A percentile compares a stretch with the other conserved stretches of the same genome.
These are phyloP conservation scores for Sarcocystis neurona DNA, from an alignment of 169 alveolate species.

Conservation along the genomic window DNA sequence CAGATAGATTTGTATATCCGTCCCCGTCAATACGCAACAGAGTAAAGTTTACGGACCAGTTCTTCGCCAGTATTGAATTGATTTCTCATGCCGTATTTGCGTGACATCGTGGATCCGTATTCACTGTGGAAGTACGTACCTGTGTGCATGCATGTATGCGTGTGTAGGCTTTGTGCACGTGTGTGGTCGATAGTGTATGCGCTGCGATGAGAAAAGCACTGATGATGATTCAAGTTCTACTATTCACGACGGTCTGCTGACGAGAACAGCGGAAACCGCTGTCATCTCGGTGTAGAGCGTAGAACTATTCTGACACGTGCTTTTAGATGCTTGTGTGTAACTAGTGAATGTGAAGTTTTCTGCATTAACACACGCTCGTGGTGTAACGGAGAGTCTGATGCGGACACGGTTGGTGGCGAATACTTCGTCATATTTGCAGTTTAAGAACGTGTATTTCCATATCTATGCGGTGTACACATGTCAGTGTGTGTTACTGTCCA, in stretches of 20 bases:
- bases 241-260: conserved; percentile 46
- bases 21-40: too few species aligned
- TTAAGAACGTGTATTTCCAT: too few species aligned
- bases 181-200: neutral
- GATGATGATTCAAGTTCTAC: neutral
- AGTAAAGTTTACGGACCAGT: too few species aligned
- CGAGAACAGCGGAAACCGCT: neutral
- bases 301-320: conserved; percentile 28
- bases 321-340: neutral
- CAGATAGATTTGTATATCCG: too few species aligned
- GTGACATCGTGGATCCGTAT: neutral
- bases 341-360: neutral
- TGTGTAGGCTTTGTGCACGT: neutral
- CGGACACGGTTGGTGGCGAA: neutral
- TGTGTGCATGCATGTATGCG: too few species aligned
- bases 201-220: neutral
- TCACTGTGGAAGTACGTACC: too few species aligned
- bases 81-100: neutral
- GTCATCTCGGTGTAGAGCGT: neutral
- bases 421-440: neutral
- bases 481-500: too few species aligned
- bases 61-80: too few species aligned
- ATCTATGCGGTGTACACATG: too few species aligned
- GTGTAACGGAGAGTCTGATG: neutral
- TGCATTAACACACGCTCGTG: too few species aligned